Conservation (phyloP, 108 stramenopile species). For the Stephanodiscus triporus region DNA sequence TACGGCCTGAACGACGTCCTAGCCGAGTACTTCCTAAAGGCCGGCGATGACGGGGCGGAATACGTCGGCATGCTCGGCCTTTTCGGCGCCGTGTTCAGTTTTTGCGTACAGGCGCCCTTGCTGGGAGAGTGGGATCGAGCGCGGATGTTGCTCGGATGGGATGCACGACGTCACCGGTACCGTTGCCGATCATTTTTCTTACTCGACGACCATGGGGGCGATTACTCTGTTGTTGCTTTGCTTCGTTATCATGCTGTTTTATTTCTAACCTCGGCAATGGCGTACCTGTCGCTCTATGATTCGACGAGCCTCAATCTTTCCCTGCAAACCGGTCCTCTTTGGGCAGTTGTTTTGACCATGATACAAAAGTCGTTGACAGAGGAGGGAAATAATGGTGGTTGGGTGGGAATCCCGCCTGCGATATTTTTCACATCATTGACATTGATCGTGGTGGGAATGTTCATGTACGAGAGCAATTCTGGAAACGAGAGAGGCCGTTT, state of each 20-base stretch:
- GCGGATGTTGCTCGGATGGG: slow-evolving; percentile 5
- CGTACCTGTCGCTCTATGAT: slow-evolving; percentile 66
- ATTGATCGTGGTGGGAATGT: slow-evolving; percentile 38
- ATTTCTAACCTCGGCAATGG: slow-evolving; percentile 63
- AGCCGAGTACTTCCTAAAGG: slow-evolving; percentile 66
- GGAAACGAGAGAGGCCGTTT: neutral
- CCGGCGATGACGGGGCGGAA: slow-evolving; percentile 60
- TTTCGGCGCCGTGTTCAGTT: slow-evolving; percentile 61
- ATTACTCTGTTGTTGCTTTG: slow-evolving; percentile 3
- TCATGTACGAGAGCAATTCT: slow-evolving; percentile 33
- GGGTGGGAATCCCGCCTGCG: slow-evolving; percentile 14
- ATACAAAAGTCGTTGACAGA: slow-evolving; percentile 8
- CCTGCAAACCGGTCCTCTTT: slow-evolving; percentile 66
- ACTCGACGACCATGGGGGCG: neutral
- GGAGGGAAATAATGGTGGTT: neutral
- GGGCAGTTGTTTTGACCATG: slow-evolving; percentile 71
- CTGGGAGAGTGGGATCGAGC: slow-evolving; percentile 43
- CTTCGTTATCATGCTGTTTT: slow-evolving; percentile 51
- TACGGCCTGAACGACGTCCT: slow-evolving; percentile 72
- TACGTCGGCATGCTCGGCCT: slow-evolving; percentile 80
- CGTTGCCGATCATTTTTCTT: neutral
- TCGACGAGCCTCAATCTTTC: slow-evolving; percentile 78
- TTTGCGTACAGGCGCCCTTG: slow-evolving; percentile 44
- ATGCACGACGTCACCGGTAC: neutral
- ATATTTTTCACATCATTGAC: slow-evolving; percentile 36